A percentile compares a stretch with the other conserved stretches of the same genome.
phyloP scores from a whole-genome alignment of 2,329 filamentous ascomycete species.

The Beauveria asiatica region DNA sequence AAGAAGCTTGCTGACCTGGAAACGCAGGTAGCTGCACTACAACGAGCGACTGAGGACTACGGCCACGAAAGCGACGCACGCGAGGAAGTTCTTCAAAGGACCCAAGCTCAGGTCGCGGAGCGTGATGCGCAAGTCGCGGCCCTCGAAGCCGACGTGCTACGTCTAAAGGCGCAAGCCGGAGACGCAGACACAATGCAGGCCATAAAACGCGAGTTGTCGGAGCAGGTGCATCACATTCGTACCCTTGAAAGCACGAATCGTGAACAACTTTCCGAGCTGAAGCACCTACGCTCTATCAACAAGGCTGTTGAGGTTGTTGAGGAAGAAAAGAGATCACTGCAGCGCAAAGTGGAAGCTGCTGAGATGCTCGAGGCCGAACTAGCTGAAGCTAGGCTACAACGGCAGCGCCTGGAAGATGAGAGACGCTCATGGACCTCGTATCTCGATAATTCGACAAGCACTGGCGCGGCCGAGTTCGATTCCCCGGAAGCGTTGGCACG shows the following conservation, averaged over 20 bases:
- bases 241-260: slow-evolving; percentile 72
- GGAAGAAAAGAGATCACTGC: slow-evolving; percentile 82
- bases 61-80: slow-evolving; percentile 49
- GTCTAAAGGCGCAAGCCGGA: slow-evolving; percentile 76
- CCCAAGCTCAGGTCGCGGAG: slow-evolving; percentile 59
- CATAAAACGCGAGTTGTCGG: slow-evolving; percentile 78
- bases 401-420: slow-evolving; percentile 83
- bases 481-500: slow-evolving; percentile 81
- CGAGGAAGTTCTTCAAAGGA: slow-evolving; percentile 46
- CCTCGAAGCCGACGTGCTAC: slow-evolving; percentile 75
- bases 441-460: slow-evolving; percentile 58
- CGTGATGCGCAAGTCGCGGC: slow-evolving; percentile 63
- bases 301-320: slow-evolving; percentile 91
- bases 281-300: slow-evolving; percentile 69
- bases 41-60: slow-evolving; percentile 46
- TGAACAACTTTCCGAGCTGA: slow-evolving; percentile 71
- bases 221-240: slow-evolving; percentile 87
- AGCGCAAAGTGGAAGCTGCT: slow-evolving; percentile 68
- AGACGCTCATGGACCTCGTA: slow-evolving; percentile 79
- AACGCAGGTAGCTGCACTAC: slow-evolving; percentile 38
- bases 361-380: slow-evolving; percentile 68
- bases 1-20: slow-evolving; percentile 47
- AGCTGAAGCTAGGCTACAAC: slow-evolving; percentile 69
- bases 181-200: slow-evolving; percentile 79
- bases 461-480: slow-evolving; percentile 65